Conservation (phyloP, 2,329 filamentous ascomycete genomes). For the Fusarium compactum region DNA sequence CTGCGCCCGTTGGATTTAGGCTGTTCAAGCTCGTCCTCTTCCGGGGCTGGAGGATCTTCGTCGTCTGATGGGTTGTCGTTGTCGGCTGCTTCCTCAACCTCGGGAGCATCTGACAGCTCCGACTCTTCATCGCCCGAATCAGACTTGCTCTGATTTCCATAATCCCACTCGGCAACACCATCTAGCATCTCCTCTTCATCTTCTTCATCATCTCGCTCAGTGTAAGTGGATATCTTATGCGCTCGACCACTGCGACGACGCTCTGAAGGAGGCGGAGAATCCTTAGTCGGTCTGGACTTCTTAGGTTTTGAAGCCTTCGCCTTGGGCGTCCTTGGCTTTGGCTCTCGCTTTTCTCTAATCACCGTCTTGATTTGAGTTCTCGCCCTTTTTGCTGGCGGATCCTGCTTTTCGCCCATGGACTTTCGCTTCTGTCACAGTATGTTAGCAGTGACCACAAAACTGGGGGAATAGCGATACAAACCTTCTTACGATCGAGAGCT, state of each 20-base stretch:
- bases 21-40: conserved; percentile 37
- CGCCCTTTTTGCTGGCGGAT: conserved; percentile 57
- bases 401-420: conserved; percentile 62
- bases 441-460: conserved; percentile 40
- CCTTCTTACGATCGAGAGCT: conserved; percentile 79
- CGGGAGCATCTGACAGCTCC: conserved; percentile 42
- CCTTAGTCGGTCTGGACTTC: conserved; percentile 46
- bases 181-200: conserved; percentile 73
- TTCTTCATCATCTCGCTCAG: conserved; percentile 68
- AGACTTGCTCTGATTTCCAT: conserved; percentile 49
- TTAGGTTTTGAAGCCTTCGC: conserved; percentile 53
- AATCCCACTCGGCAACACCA: conserved; percentile 70
- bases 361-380: conserved; percentile 55
- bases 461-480: conserved; percentile 47
- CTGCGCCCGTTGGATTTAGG: conserved; percentile 47
- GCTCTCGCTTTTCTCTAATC: conserved; percentile 53
- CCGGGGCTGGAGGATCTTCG: conserved; percentile 30
- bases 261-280: conserved; percentile 56
- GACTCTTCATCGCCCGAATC: conserved; percentile 34
- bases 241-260: conserved; percentile 69
- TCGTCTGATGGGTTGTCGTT: conserved; percentile 27
- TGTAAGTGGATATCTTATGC: conserved; percentile 62
- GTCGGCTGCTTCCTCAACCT: conserved; percentile 27
- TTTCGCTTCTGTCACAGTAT: conserved; percentile 66
- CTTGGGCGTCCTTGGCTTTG: conserved; percentile 53